Evolutionary conservation across 768 basidiomycete species (phyloP), one percentile per base, ranked within the genome.

Genomic region (Mycena galopus): DNA sequence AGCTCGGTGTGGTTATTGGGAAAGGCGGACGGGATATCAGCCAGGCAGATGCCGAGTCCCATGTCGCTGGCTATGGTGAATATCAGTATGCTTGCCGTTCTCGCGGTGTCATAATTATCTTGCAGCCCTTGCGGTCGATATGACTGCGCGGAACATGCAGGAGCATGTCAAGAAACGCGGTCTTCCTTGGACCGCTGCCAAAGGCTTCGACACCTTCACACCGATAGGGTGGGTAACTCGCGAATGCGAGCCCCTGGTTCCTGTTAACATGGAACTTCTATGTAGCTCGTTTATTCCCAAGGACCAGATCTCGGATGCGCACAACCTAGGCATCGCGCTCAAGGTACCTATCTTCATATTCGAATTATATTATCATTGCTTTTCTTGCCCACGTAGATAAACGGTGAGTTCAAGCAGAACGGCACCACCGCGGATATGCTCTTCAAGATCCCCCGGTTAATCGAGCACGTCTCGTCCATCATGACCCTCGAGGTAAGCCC

Each of bases 121-220:
- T 71, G 51, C 70, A 98, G 96, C 96, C 58, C 85, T 99, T 72
- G 96, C 96, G 4, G 93, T 98, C 65, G 97, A 99, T 79, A 94
- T 98, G 93, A 99, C 98, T 1, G 98, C 93, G 9, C 90, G 98
- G 17, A 99, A 99, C 83, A 84, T 98, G 79, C 98, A 99, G 81
- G 94, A 98, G 66, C 91, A 91, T 58, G 95, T 95, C 59, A 97
- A 97, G 85, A 94, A 93, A 78, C 92, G 91, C 60, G 96, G 98
- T 12, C 87, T 99, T n/a, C 98, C 98, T 1, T 99, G 98, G 98
- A 91, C 93, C n/a, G 88, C 96, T 14, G 95, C 93, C 2, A 99
- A 99, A 82, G 97, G 97, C 2, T 98, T 98, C 76, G 97, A 99
- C 81, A 97, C 96, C 0, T 99, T 97, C 84, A 96, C 94, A 6